Evolutionary conservation across 2,329 filamentous ascomycete genomes (phyloP), one percentile per base, ranked within the genome.

Genomic region (Beauveria pseudobassiana): DNA sequence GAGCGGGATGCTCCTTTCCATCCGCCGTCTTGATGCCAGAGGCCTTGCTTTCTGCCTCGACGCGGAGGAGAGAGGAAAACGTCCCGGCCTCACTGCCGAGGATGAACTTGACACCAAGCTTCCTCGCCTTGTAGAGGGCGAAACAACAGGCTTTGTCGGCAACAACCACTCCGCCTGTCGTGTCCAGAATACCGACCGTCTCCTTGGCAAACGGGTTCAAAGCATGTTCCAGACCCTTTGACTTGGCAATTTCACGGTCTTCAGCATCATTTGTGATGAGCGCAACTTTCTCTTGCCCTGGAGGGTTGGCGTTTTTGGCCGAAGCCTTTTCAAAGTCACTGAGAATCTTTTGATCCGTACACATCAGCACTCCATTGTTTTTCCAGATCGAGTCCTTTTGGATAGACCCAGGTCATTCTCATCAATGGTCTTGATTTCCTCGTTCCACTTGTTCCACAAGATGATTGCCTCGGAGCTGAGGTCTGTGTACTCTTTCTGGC

Each of bases 91-190:
- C 42, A 0, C 65, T 50, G 3, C 72, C 75, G 1, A 82, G 71
- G 3, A 80, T 63, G 46, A 78, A 74, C 45, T 72, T 72, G 1
- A 77, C 79, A 0, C 80, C 79, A 2, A 74, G 67, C 3, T 57
- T 64, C 16, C 67, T 67, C 0, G 77, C 77, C 28, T 78, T 75
- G 66, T 80, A 71, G 1, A 80, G 71, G 0, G 76, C 78, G 57
- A 75, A 77, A 0, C 69, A 69, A 61, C 79, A 82, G 0, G 78
- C 77, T 61, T 78, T 79, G 60, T 79, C 76, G 0, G 79, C 79
- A 18, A 74, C 65, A 2, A 74, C 74, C 28, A 78, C 73, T 3
- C 80, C 80, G 16, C 77, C 80, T 0, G 73, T 77, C 1, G 73
- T 75, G 57, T 82, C 80, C 0, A 82, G 69, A 1, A 80, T 72